A percentile compares a stretch with the other conserved stretches of the same genome.
Conservation (phyloP, 2,329 filamentous ascomycete species). For the Xylariomycetidae sp. region DNA sequence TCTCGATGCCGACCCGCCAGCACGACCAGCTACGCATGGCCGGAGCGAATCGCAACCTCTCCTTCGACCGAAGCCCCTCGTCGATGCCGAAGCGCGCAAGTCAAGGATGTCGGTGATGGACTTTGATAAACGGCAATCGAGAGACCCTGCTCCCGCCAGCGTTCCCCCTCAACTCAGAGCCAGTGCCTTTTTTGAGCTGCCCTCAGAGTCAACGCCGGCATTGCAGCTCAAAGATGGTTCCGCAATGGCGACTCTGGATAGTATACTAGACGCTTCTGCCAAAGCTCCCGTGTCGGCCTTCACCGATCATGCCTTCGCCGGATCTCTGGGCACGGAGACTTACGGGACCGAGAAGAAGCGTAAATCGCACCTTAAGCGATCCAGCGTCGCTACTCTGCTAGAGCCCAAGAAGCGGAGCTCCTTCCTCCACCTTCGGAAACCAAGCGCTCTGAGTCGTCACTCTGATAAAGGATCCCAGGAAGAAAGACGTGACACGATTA, state of each 20-base stretch:
- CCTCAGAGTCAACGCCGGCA: conserved; percentile 41
- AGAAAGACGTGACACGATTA: conserved; percentile 14
- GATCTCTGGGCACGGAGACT: conserved; percentile 66
- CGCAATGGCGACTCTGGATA: conserved; percentile 82
- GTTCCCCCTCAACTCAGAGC: conserved; percentile 82
- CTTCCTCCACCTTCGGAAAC: conserved; percentile 41
- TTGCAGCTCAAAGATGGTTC: conserved; percentile 68
- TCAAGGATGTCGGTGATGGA: conserved; percentile 31
- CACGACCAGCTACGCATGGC: neutral
- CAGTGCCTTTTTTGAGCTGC: conserved; percentile 82
- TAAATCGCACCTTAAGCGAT: conserved; percentile 29
- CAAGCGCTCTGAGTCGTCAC: conserved; percentile 26
- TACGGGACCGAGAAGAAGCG: conserved; percentile 59
- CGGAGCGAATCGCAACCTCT: neutral
- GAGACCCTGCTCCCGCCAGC: conserved; percentile 37
- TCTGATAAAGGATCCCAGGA: conserved; percentile 18
- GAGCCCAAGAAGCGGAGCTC: conserved; percentile 42
- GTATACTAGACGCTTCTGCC: conserved; percentile 84
- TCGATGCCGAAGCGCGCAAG: conserved; percentile 21
- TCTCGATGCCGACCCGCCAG: too few relatives aligned
- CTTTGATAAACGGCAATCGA: conserved; percentile 33
- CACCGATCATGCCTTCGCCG: conserved; percentile 79
- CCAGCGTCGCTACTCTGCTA: conserved; percentile 16
- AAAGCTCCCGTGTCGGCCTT: conserved; percentile 85
- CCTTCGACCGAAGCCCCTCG: neutral